These are phyloP conservation scores for Hibiscus trionum DNA, from an alignment of 345 rosid species.

Conservation along the genomic window DNA sequence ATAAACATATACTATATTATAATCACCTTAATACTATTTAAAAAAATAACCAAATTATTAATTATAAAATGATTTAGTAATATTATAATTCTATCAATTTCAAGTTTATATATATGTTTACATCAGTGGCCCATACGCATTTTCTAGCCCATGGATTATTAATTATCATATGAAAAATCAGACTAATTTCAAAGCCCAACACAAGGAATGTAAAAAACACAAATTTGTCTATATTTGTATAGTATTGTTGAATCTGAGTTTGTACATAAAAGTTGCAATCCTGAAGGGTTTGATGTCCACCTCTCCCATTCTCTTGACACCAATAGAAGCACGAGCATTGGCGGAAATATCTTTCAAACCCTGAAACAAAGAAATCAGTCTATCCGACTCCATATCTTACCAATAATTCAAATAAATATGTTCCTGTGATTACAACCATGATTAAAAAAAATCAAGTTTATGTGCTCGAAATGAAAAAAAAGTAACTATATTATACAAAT, in stretches of 20 bases:
- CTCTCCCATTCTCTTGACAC: constrained; percentile 8
- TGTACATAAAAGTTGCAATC: neutral
- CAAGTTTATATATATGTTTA: neutral
- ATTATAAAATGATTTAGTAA: neutral
- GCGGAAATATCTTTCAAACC: constrained; percentile 9
- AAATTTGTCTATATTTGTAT: too few species aligned
- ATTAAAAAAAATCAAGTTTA: too few species aligned
- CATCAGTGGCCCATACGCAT: too few species aligned
- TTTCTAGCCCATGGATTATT: too few species aligned
- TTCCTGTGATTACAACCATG: neutral
- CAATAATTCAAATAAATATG: neutral
- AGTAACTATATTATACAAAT: too few species aligned
- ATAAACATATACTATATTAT: too few species aligned
- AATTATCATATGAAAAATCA: too few species aligned
- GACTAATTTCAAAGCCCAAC: neutral
- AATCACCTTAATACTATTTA: too few species aligned
- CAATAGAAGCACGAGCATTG: neutral
- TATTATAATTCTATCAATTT: neutral
- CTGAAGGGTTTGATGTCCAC: neutral
- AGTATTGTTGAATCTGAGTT: too few species aligned
- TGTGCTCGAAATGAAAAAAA: too few species aligned
- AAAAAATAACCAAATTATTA: neutral
- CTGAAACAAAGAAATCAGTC: constrained; percentile 20
- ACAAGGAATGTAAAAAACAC: neutral
- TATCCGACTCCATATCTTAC: neutral